Conservation (phyloP, 1,284 basidiomycete species). For the Leccinum griseonigrum region DNA sequence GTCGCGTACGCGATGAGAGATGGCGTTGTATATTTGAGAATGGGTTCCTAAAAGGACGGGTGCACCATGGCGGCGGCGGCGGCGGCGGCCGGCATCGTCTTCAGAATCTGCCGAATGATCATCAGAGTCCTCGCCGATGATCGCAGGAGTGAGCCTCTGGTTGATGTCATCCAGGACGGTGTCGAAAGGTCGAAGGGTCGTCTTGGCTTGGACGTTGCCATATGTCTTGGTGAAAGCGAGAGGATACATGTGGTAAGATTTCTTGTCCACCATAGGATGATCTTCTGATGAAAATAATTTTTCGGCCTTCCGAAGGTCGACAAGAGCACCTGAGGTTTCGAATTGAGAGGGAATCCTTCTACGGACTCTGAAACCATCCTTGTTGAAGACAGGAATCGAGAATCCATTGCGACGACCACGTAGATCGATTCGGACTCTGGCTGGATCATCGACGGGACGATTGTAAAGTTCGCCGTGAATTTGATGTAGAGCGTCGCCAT, state of each 20-base stretch:
- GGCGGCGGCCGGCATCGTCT: neutral
- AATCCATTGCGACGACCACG: neutral
- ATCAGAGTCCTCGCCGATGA: neutral
- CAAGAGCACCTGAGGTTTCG: neutral
- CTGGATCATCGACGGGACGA: neutral
- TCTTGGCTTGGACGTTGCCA: conserved; percentile 5
- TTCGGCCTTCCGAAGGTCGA: conserved; percentile 1
- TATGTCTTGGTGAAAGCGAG: conserved; percentile 1
- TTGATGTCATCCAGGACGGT: neutral
- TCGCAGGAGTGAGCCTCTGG: neutral
- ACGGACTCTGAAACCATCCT: neutral
- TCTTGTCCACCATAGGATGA: neutral
- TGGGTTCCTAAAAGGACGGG: neutral
- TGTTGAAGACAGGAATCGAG: neutral
- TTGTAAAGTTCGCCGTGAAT: neutral
- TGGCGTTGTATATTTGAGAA: neutral
- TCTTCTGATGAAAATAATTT: neutral
- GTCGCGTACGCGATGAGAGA: neutral
- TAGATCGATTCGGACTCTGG: neutral
- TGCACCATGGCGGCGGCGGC: neutral
- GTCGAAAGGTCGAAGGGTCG: neutral
- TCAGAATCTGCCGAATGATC: neutral
- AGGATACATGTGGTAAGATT: neutral
- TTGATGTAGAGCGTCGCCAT: neutral
- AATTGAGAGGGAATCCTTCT: neutral